A percentile compares a stretch with the other conserved stretches of the same genome.
These are phyloP conservation scores for Petunia axillaris DNA, from an alignment of 257 asterid genomes.

Conservation along the genomic window DNA sequence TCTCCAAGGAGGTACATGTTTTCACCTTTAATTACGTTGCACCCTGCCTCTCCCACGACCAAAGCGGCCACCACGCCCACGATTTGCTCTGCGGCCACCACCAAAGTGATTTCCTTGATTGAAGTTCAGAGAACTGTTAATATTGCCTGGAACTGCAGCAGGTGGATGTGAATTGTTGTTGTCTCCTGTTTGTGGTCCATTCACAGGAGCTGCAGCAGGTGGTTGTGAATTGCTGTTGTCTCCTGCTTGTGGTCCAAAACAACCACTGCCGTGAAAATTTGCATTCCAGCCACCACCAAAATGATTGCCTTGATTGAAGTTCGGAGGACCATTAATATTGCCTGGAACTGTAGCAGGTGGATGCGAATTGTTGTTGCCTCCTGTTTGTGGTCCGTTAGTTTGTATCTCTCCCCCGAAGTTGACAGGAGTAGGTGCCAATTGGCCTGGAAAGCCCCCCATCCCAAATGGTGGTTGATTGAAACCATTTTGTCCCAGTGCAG, in stretches of 20 bases:
- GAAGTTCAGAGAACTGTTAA: conserved; percentile 32
- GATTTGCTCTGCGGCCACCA: conserved; percentile 51
- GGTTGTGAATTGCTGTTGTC: too few relatives aligned
- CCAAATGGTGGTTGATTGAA: conserved; percentile 48
- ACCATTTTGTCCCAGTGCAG: conserved; percentile 43
- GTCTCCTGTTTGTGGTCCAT: conserved; percentile 30
- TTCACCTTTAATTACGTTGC: too few relatives aligned
- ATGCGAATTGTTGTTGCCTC: conserved; percentile 32
- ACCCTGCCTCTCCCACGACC: too few relatives aligned
- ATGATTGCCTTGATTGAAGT: conserved; percentile 47
- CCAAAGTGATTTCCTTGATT: conserved; percentile 41
- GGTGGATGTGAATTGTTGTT: conserved; percentile 36
- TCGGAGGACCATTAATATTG: conserved; percentile 18
- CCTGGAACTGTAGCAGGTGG: conserved; percentile 35
- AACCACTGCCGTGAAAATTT: conserved; percentile 50
- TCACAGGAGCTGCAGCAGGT: too few relatives aligned
- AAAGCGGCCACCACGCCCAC: too few relatives aligned
- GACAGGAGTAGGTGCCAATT: conserved; percentile 39
- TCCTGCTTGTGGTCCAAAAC: too few relatives aligned
- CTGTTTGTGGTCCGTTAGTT: conserved; percentile 40
- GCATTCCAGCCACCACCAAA: conserved; percentile 51
- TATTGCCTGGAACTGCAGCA: conserved; percentile 33
- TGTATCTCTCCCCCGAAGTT: conserved; percentile 46
- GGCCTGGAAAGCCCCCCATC: conserved; percentile 47
- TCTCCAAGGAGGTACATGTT: too few relatives aligned